Evolutionary conservation across 2,329 filamentous ascomycete genomes (phyloP).

Genomic region (Cryphonectria carpinicola): DNA sequence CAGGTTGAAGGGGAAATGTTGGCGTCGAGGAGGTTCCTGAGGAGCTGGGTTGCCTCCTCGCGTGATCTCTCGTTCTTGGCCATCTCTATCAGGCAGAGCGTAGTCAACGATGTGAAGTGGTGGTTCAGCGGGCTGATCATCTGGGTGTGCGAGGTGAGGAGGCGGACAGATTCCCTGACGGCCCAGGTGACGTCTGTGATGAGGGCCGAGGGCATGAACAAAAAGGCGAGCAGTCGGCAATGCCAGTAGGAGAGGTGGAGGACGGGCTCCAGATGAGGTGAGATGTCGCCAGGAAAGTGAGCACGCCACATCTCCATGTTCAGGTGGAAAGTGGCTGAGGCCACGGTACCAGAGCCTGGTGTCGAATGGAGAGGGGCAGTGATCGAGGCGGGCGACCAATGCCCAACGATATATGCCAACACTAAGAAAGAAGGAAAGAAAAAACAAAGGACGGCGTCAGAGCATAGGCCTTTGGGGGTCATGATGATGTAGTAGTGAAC

Average conservation of each 20-base stretch:
- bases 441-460: conserved; percentile 25
- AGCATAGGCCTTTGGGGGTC: neutral
- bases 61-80: conserved; percentile 57
- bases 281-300: conserved; percentile 61
- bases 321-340: conserved; percentile 57
- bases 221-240: conserved; percentile 65
- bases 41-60: conserved; percentile 59
- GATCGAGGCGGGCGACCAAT: conserved; percentile 33
- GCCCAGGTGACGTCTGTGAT: conserved; percentile 63
- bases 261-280: conserved; percentile 55
- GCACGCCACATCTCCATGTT: conserved; percentile 69
- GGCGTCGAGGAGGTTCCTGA: conserved; percentile 61
- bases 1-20: conserved; percentile 55
- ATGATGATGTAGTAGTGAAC: conserved; percentile 36
- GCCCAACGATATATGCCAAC: conserved; percentile 28
- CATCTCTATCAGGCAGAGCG: conserved; percentile 65
- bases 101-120: conserved; percentile 65
- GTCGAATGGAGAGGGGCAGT: conserved; percentile 48
- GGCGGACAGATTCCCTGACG: conserved; percentile 60
- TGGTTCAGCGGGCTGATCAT: conserved; percentile 67
- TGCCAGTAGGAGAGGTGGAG: conserved; percentile 74
- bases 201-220: conserved; percentile 60
- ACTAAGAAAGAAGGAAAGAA: conserved; percentile 7
- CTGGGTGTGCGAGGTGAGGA: conserved; percentile 59
- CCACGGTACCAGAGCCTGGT: conserved; percentile 45